Evolutionary conservation across 2,329 filamentous ascomycete genomes (phyloP).

Genomic region (Furcasterigmium sp.): DNA sequence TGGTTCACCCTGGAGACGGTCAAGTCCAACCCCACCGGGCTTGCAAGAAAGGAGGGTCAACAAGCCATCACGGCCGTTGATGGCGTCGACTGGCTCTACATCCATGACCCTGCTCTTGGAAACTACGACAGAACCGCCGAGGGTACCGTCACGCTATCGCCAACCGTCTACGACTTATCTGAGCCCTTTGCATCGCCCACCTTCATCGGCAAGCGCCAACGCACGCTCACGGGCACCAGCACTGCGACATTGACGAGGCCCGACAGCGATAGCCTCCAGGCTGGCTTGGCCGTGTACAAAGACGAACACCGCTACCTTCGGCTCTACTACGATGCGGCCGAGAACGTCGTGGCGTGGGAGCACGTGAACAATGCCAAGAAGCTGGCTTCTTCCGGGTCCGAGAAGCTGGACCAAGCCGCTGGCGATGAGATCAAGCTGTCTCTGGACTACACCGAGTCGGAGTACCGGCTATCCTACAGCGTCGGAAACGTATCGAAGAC

Average conservation of each 20-base stretch:
- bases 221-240: background rate
- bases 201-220: background rate
- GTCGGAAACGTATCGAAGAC: too few relatives aligned
- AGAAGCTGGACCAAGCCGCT: background rate
- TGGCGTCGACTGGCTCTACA: background rate
- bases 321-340: conserved; percentile 5
- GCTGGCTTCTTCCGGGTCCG: background rate
- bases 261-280: background rate
- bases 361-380: conserved; percentile 12
- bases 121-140: conserved; percentile 7
- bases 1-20: conserved; percentile 14
- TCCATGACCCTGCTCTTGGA: conserved; percentile 7
- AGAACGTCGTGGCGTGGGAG: conserved; percentile 6
- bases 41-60: background rate
- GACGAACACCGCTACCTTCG: conserved; percentile 14
- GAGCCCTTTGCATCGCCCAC: background rate
- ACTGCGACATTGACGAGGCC: background rate
- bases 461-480: background rate
- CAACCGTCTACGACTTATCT: background rate
- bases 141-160: background rate
- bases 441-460: background rate
- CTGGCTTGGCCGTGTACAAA: conserved; percentile 15
- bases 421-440: background rate
- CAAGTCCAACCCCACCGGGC: conserved; percentile 9
- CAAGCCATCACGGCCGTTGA: background rate